phyloP scores from a whole-genome alignment of 768 basidiomycete genomes.

The Lactarius hatsudake region DNA sequence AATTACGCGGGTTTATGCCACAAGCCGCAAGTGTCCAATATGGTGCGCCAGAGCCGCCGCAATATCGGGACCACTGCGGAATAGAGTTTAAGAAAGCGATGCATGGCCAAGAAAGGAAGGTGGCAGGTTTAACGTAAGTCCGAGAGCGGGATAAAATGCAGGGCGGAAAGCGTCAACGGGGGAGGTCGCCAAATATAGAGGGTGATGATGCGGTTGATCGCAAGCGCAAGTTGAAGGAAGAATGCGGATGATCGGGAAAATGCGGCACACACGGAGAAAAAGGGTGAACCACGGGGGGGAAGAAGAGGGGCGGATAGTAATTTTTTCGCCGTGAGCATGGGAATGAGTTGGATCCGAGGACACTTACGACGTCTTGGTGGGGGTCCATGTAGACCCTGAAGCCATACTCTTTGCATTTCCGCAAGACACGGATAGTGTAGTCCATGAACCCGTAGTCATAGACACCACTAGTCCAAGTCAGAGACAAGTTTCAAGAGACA shows the following conservation, averaged over 20 bases:
- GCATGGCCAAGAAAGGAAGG: neutral
- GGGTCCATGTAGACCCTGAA: conserved; percentile 93
- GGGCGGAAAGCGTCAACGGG: neutral
- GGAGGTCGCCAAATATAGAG: neutral
- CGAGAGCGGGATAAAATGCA: neutral
- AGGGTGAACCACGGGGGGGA: neutral
- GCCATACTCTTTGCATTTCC: conserved; percentile 88
- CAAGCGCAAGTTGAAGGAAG: neutral
- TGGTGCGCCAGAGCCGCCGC: conserved; percentile 91
- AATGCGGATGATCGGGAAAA: neutral
- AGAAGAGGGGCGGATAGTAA: neutral
- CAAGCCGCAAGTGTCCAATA: conserved; percentile 92
- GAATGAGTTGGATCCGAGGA: neutral
- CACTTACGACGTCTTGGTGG: conserved; percentile 89
- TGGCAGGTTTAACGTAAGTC: neutral
- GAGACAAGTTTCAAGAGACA: too few relatives aligned
- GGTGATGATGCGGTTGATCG: neutral
- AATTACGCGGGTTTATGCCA: conserved; percentile 81
- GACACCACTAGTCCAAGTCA: conserved; percentile 54
- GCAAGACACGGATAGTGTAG: conserved; percentile 82
- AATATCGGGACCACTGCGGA: conserved; percentile 90
- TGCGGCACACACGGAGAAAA: neutral
- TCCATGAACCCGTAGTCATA: conserved; percentile 93
- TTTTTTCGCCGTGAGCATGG: conserved; percentile 4
- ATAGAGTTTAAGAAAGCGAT: neutral